These are phyloP conservation scores for Penicillium cinerascens DNA, from an alignment of 495 filamentous ascomycete genomes.

Conservation along the genomic window DNA sequence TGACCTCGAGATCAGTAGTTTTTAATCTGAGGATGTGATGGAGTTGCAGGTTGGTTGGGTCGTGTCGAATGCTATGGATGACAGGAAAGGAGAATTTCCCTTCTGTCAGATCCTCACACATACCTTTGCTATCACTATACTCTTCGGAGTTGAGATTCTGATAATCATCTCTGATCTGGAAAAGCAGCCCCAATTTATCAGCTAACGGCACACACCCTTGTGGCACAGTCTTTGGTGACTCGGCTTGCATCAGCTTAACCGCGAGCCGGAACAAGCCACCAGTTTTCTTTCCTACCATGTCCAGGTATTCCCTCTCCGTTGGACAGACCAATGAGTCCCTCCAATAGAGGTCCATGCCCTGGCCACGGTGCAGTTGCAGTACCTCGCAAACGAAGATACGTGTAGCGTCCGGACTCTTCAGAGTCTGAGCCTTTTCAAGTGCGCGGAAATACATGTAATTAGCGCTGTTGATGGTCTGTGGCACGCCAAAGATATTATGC, in stretches of 20 bases:
- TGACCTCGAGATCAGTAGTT: no score
- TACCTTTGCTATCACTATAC: conserved; percentile 38
- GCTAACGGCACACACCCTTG: neutral
- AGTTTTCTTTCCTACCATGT: conserved; percentile 93
- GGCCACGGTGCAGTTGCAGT: conserved; percentile 79
- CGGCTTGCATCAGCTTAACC: conserved; percentile 73
- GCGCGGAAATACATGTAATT: conserved; percentile 89
- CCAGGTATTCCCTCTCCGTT: conserved; percentile 85
- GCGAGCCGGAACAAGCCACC: conserved; percentile 85
- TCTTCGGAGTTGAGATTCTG: conserved; percentile 24
- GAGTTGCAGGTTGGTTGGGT: no score
- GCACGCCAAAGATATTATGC: conserved; percentile 80
- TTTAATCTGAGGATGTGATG: no score
- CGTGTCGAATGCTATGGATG: conserved; percentile 7
- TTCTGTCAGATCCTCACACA: conserved; percentile 44
- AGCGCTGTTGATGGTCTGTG: conserved; percentile 89
- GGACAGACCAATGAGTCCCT: conserved; percentile 78
- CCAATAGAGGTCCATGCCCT: conserved; percentile 95
- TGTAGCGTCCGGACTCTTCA: conserved; percentile 57
- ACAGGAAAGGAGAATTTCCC: conserved; percentile 32
- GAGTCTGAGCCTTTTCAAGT: conserved; percentile 61
- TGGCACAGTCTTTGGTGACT: neutral
- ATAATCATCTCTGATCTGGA: conserved; percentile 41
- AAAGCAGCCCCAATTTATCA: conserved; percentile 6
- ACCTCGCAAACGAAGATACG: conserved; percentile 75